phyloP scores from a whole-genome alignment of 2,329 filamentous ascomycete species.

The Sphaceloma murrayae region DNA sequence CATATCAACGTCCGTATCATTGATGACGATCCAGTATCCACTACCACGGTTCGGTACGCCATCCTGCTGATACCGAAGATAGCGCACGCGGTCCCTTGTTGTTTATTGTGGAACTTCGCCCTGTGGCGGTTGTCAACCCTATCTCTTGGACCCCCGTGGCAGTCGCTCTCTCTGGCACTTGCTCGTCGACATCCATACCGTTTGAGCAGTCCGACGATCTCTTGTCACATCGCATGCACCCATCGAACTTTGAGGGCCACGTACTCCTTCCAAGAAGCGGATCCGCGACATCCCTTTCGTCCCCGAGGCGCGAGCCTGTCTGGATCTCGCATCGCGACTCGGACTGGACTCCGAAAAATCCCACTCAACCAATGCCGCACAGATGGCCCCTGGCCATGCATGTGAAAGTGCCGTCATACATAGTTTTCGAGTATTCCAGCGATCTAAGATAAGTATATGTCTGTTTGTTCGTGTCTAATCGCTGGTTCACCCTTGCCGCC shows the following conservation, averaged over 20 bases:
- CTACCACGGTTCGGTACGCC: too few relatives aligned
- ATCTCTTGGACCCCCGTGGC: slow-evolving; percentile 4
- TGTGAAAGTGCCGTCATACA: slow-evolving; percentile 10
- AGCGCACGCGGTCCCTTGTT: slow-evolving; percentile 12
- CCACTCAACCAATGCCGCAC: not conserved
- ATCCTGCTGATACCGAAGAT: not conserved
- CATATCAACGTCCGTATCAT: slow-evolving; percentile 4
- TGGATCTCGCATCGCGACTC: slow-evolving; percentile 4
- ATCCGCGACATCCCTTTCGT: slow-evolving; percentile 1
- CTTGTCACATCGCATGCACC: not conserved
- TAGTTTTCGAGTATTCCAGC: not conserved
- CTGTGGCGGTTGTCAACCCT: not conserved
- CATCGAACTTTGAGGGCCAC: not conserved
- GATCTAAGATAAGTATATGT: slow-evolving; percentile 5
- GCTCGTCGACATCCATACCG: slow-evolving; percentile 1
- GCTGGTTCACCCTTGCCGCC: too few relatives aligned
- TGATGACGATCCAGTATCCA: not conserved
- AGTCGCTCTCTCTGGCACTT: slow-evolving; percentile 6
- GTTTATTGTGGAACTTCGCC: slow-evolving; percentile 6
- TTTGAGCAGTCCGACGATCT: not conserved
- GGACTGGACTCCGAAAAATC: slow-evolving; percentile 12
- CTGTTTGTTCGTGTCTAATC: not conserved
- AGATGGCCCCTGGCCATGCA: not conserved
- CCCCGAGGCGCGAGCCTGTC: slow-evolving; percentile 5
- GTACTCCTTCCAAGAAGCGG: slow-evolving; percentile 1